These are phyloP conservation scores for Trichocomaceae sp. DNA, from an alignment of 2,329 filamentous ascomycete genomes.

Conservation along the genomic window DNA sequence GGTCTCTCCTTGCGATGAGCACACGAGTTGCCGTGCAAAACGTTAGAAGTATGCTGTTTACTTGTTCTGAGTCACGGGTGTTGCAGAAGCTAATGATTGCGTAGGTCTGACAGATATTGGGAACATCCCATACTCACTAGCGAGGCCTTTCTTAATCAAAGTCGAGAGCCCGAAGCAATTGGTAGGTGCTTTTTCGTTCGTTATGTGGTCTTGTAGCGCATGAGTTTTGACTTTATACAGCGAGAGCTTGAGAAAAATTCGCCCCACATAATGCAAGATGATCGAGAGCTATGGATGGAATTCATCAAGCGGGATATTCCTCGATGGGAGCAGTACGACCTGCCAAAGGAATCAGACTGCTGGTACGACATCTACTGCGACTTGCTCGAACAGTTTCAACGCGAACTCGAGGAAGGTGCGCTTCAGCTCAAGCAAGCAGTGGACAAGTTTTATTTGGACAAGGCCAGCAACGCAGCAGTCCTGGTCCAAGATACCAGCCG, in stretches of 20 bases:
- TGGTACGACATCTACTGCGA: conserved; percentile 75
- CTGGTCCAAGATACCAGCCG: conserved; percentile 5
- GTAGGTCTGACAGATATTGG: conserved; percentile 62
- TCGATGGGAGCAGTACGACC: conserved; percentile 57
- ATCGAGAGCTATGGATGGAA: conserved; percentile 67
- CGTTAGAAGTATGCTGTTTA: conserved; percentile 4
- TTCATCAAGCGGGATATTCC: conserved; percentile 75
- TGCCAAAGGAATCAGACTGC: conserved; percentile 58
- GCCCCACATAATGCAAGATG: conserved; percentile 66
- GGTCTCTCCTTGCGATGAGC: conserved; percentile 14
- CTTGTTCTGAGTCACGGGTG: not conserved
- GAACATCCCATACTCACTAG: conserved; percentile 59
- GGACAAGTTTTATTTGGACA: conserved; percentile 52
- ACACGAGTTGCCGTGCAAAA: conserved; percentile 12
- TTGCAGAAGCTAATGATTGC: not conserved
- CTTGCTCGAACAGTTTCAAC: conserved; percentile 55
- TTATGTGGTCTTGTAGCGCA: not conserved
- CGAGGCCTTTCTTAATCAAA: conserved; percentile 61
- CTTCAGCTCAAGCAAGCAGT: conserved; percentile 53
- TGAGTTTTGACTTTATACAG: conserved; percentile 20
- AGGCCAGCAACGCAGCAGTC: conserved; percentile 45
- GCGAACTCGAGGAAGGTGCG: conserved; percentile 53
- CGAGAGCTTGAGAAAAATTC: conserved; percentile 64
- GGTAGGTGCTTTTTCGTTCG: conserved; percentile 32
- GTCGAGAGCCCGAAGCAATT: conserved; percentile 70